A percentile compares a stretch with the other conserved stretches of the same genome.
phyloP scores from a whole-genome alignment of 208 protist species.

The Polymyxa betae region DNA sequence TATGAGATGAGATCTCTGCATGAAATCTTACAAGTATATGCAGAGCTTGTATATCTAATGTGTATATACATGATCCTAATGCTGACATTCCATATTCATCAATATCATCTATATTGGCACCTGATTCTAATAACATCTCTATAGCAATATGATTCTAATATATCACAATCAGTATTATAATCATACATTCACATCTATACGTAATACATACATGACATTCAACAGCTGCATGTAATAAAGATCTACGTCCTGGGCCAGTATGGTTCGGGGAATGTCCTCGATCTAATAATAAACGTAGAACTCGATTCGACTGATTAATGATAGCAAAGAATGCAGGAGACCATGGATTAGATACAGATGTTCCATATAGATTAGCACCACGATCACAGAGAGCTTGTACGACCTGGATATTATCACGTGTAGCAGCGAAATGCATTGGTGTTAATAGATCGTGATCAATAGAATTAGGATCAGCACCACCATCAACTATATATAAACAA shows the following conservation, averaged over 20 bases:
- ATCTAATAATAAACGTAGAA: no score
- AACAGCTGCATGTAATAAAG: no score
- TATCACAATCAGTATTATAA: no score
- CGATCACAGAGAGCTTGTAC: background rate
- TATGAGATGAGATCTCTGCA: background rate
- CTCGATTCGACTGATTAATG: no score
- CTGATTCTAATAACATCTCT: background rate
- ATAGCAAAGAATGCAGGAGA: background rate
- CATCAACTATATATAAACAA: no score
- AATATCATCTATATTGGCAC: background rate
- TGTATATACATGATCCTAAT: background rate
- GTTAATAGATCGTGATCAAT: background rate
- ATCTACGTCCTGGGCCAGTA: no score
- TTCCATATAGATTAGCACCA: background rate
- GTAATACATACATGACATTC: no score
- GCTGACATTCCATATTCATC: background rate
- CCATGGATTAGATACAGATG: background rate
- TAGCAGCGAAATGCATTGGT: background rate
- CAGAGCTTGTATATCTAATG: background rate
- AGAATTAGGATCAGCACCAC: background rate
- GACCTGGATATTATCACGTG: background rate
- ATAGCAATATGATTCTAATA: no score
- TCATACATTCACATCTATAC: no score
- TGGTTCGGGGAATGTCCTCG: no score
- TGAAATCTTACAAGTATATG: background rate